Evolutionary conservation across 495 filamentous ascomycete species (phyloP), one percentile per base, ranked within the genome.

Genomic region (Penicillium cosmopolitanum): DNA sequence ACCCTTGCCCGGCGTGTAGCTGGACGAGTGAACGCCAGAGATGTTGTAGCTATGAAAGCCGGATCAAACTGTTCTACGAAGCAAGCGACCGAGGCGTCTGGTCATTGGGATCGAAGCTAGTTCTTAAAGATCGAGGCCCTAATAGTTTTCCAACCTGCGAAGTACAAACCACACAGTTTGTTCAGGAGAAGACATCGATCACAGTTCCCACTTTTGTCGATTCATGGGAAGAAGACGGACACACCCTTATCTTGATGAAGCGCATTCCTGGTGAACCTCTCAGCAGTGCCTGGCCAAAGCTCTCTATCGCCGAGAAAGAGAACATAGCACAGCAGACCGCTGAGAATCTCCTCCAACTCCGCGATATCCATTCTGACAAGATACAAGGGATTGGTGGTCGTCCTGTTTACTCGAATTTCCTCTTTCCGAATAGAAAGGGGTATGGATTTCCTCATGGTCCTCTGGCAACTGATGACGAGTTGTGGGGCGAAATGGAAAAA

Each of bases 141-240:
- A n/a, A n/a, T n/a, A n/a, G n/a, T n/a, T n/a, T n/a, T n/a, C n/a
- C n/a, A n/a, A n/a, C n/a, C n/a, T n/a, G n/a, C n/a, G n/a, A n/a
- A n/a, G n/a, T n/a, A n/a, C n/a, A n/a, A n/a, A n/a, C n/a, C n/a
- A n/a, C n/a, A n/a, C n/a, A 63, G 35, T 82, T 82, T 48, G 65
- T 84, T 34, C 59, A 68, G 3, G 40, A 75, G 54, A 53, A 82
- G 36, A 85, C 81, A 4, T 74, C 75, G 9, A 75, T 87, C 31
- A 81, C 82, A 8, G 78, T 84, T 0, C 83, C 81, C 4, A 76
- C 75, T 54, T 68, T 84, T 25, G 21, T 84, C 83, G 61, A 73
- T 57, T 8, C 68, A 66, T 60, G 59, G 64, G 46, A 75, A 63
- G 11, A 54, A 56, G 36, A 77, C 76, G 1, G 16, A 11, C 18